Conservation (phyloP, 306 rosid genomes). For the Medicago arabica region DNA sequence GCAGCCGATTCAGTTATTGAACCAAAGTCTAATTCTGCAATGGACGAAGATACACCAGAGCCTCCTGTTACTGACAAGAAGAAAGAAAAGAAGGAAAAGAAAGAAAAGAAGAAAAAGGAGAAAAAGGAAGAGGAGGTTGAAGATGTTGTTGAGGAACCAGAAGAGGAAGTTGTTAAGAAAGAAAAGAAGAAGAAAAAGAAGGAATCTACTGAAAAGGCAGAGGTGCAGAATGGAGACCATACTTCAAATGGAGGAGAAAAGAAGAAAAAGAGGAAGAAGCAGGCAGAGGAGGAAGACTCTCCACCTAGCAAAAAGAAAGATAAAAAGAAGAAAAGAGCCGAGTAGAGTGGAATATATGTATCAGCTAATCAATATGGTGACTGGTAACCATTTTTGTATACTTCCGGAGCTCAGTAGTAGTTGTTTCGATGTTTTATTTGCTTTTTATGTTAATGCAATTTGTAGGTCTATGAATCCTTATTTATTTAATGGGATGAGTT, state of each 20-base stretch:
- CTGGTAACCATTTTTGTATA: slow-evolving; percentile 45
- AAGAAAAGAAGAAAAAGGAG: slow-evolving; percentile 52
- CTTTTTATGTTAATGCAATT: slow-evolving; percentile 17
- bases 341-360: slow-evolving; percentile 4
- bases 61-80: slow-evolving; percentile 47
- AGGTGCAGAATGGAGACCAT: slow-evolving; percentile 49
- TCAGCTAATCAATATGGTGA: slow-evolving; percentile 36
- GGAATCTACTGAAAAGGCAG: slow-evolving; percentile 29
- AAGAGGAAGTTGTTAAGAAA: slow-evolving; percentile 44
- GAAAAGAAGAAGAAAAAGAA: slow-evolving; percentile 55
- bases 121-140: slow-evolving; percentile 36
- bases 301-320: slow-evolving; percentile 56
- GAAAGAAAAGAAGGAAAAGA: slow-evolving; percentile 60
- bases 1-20: slow-evolving; percentile 77
- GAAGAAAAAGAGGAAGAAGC: slow-evolving; percentile 55
- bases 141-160: slow-evolving; percentile 40
- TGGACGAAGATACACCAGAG: slow-evolving; percentile 54
- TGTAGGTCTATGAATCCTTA: slow-evolving; percentile 34
- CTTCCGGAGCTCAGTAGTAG: slow-evolving; percentile 35
- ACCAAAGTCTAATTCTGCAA: slow-evolving; percentile 34
- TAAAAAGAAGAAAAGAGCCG: slow-evolving; percentile 47
- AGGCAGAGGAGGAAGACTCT: slow-evolving; percentile 38
- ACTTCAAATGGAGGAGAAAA: slow-evolving; percentile 46
- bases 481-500: slow-evolving; percentile 20
- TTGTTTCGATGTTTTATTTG: slow-evolving; percentile 32